phyloP scores from a whole-genome alignment of 768 basidiomycete genomes.

The Lactifluus subvellereus region DNA sequence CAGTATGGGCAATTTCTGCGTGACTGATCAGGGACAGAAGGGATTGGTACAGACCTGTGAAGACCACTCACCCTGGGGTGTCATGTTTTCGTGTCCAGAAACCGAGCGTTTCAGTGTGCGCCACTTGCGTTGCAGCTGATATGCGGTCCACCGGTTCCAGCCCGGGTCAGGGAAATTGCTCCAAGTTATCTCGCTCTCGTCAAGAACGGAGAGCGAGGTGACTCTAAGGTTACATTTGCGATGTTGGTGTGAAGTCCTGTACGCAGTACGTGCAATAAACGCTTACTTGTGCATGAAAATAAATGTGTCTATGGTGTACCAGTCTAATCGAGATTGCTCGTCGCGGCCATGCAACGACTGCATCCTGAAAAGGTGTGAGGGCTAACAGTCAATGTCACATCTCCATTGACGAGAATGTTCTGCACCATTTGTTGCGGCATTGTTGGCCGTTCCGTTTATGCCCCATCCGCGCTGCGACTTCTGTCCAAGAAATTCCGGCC shows the following conservation, averaged over 20 bases:
- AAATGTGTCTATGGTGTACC: neutral
- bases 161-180: constrained; percentile 14
- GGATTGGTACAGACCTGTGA: neutral
- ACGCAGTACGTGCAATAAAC: neutral
- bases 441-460: constrained; percentile 12
- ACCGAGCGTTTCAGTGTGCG: neutral
- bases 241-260: neutral
- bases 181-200: constrained; percentile 14
- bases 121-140: constrained; percentile 12
- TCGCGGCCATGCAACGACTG: constrained; percentile 15
- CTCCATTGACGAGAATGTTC: neutral
- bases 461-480: constrained; percentile 2
- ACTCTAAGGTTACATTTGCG: neutral
- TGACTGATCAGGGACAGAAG: neutral
- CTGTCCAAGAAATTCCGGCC: constrained; percentile 8
- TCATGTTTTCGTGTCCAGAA: neutral
- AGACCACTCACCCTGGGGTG: neutral
- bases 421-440: constrained; percentile 13
- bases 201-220: constrained; percentile 5
- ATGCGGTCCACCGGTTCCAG: constrained; percentile 10
- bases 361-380: neutral
- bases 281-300: constrained; percentile 17
- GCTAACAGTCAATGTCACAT: neutral
- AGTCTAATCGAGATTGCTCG: neutral
- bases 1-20: constrained; percentile 1